Evolutionary conservation across 2,329 filamentous ascomycete species (phyloP), one percentile per base, ranked within the genome.

Genomic region (Xylariomycetidae sp.): DNA sequence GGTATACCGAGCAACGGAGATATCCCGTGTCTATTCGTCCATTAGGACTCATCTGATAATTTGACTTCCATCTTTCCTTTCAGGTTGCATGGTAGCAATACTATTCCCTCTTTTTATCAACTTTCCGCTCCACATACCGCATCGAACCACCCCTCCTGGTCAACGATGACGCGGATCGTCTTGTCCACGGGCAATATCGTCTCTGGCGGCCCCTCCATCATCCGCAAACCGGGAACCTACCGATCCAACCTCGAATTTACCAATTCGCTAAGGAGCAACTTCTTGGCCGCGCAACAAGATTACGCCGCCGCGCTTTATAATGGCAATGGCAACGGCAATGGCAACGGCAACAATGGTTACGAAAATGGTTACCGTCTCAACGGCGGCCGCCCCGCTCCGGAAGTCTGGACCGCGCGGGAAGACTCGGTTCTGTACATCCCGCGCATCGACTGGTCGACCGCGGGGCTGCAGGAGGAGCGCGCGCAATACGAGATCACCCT

Each of bases 191-290:
- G 51, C 25, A 96, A 94, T 68, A 84, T 94, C 58, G 87, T 94
- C 74, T 82, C 82, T 50, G 81, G 79, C 44, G 85, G 86, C 37
- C 84, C 85, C 37, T 87, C 88, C 30, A 82, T 95, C 43, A 83
- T 95, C 59, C 82, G 87, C 42, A 86, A 85, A 53, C 79, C 82
- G 12, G 74, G 81, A 40, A 77, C 78, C 45, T 81, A 81, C 56
- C 88, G 89, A 57, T 96, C 90, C 34, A 97, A 97, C 58, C 81
- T 89, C 50, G 92, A 98, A 63, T 77, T 98, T 49, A 85, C 88
- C 45, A 89, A 88, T 53, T 87, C 88, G 3, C 76, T 98, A 13
- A 84, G 86, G 50, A 79, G 81, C 54, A 95, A 90, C 62, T 88
- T 97, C 58, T 59, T 77, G 33, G 77, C 82, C 18, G 82, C 85